Evolutionary conservation across 2,329 filamentous ascomycete genomes (phyloP).

Genomic region (Claviceps monticola): DNA sequence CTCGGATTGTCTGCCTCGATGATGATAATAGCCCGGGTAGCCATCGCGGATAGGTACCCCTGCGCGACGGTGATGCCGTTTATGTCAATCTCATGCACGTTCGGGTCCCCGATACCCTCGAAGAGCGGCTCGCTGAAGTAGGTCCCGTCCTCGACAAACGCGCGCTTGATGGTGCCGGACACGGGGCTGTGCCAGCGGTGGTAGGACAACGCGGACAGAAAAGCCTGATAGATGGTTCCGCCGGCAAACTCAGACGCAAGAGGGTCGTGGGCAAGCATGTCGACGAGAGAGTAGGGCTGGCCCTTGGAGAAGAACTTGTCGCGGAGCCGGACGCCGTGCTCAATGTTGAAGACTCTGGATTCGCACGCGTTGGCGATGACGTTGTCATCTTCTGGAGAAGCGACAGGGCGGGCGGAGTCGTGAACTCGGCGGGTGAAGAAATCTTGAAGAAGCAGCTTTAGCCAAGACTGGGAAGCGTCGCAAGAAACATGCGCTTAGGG

Average conservation of each 20-base stretch:
- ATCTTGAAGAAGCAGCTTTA: slow-evolving; percentile 15
- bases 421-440: slow-evolving; percentile 52
- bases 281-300: slow-evolving; percentile 50
- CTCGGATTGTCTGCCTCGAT: slow-evolving; percentile 54
- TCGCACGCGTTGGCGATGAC: slow-evolving; percentile 53
- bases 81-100: slow-evolving; percentile 21
- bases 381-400: slow-evolving; percentile 35
- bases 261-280: slow-evolving; percentile 47
- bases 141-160: slow-evolving; percentile 46
- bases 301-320: slow-evolving; percentile 56
- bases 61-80: slow-evolving; percentile 38
- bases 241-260: slow-evolving; percentile 41
- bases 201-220: slow-evolving; percentile 52
- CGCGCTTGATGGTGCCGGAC: slow-evolving; percentile 42
- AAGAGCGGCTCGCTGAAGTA: slow-evolving; percentile 50
- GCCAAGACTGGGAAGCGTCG: too few species aligned
- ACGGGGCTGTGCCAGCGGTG: slow-evolving; percentile 63
- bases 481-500: too few species aligned
- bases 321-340: slow-evolving; percentile 34
- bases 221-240: slow-evolving; percentile 58
- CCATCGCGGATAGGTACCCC: slow-evolving; percentile 53
- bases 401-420: slow-evolving; percentile 42
- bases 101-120: slow-evolving; percentile 18
- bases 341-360: slow-evolving; percentile 41
- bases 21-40: slow-evolving; percentile 55